phyloP scores from a whole-genome alignment of 2,329 filamentous ascomycete genomes.

The Arthrobotrys megalospora region DNA sequence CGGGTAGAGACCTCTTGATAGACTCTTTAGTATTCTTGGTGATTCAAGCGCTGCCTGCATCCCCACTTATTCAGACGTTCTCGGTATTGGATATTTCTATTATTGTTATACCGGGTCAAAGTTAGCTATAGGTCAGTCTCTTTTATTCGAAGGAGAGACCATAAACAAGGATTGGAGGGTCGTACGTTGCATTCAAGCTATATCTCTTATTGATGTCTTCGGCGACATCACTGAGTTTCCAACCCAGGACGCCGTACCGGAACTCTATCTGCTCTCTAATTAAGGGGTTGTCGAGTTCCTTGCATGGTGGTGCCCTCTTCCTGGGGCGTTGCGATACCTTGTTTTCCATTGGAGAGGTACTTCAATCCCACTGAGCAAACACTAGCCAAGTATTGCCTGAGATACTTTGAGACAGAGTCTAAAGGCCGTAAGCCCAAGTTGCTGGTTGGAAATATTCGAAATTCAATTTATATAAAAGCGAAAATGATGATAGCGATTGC shows the following conservation, averaged over 20 bases:
- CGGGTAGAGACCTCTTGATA: background rate
- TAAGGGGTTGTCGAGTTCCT: conserved; percentile 20
- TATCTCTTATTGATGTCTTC: conserved; percentile 22
- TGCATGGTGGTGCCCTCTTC: conserved; percentile 35
- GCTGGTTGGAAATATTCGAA: too few species aligned
- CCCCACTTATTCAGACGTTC: conserved; percentile 41
- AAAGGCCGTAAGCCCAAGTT: too few species aligned
- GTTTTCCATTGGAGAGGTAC: conserved; percentile 2
- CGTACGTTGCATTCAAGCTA: conserved; percentile 27
- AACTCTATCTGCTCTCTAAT: conserved; percentile 27
- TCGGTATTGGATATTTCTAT: conserved; percentile 31
- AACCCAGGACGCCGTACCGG: background rate
- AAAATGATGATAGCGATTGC: too few species aligned
- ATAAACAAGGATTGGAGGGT: background rate
- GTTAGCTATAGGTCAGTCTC: background rate
- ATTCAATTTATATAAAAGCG: too few species aligned
- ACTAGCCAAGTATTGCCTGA: too few species aligned
- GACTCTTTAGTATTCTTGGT: conserved; percentile 26
- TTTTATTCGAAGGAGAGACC: too few species aligned
- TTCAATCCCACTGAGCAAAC: too few species aligned
- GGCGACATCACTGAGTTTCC: conserved; percentile 18
- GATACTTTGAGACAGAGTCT: too few species aligned
- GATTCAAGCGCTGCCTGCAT: conserved; percentile 27
- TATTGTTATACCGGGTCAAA: background rate
- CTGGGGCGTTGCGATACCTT: background rate